phyloP scores from a whole-genome alignment of 2,329 filamentous ascomycete genomes.

The Cordyceps cicadae region DNA sequence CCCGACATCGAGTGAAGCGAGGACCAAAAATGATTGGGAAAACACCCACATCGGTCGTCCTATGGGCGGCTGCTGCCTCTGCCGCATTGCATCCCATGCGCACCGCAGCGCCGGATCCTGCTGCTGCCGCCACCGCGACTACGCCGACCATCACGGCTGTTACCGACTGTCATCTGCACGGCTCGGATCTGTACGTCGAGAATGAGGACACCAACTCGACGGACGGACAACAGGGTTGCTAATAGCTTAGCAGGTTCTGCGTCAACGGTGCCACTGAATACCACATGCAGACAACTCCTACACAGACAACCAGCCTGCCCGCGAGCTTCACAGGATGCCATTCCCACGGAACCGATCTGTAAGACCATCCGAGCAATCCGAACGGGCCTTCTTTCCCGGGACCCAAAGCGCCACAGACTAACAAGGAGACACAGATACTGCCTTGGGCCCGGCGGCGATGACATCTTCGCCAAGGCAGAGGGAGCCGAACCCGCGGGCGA shows the following conservation, averaged over 20 bases:
- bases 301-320: slow-evolving; percentile 47
- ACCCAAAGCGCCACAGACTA: neutral
- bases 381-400: neutral
- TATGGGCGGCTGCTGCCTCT: neutral
- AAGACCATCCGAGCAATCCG: slow-evolving; percentile 18
- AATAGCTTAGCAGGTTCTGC: slow-evolving; percentile 30
- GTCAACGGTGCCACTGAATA: slow-evolving; percentile 36
- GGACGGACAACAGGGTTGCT: neutral
- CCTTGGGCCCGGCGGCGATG: slow-evolving; percentile 48
- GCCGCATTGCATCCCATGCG: slow-evolving; percentile 7
- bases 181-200: slow-evolving; percentile 28
- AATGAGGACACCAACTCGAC: neutral
- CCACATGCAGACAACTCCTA: slow-evolving; percentile 38
- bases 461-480: slow-evolving; percentile 47
- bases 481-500: slow-evolving; percentile 16
- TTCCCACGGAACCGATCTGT: slow-evolving; percentile 50
- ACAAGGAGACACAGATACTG: slow-evolving; percentile 45
- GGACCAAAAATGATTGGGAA: neutral
- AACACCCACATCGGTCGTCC: neutral
- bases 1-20: neutral
- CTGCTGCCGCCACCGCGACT: slow-evolving; percentile 2
- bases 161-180: slow-evolving; percentile 35
- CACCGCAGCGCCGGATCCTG: slow-evolving; percentile 4
- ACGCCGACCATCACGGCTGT: slow-evolving; percentile 27
- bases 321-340: slow-evolving; percentile 59